These are phyloP conservation scores for Coemansia sp. DNA, from an alignment of 192 early-diverging fungal species.

Conservation along the genomic window DNA sequence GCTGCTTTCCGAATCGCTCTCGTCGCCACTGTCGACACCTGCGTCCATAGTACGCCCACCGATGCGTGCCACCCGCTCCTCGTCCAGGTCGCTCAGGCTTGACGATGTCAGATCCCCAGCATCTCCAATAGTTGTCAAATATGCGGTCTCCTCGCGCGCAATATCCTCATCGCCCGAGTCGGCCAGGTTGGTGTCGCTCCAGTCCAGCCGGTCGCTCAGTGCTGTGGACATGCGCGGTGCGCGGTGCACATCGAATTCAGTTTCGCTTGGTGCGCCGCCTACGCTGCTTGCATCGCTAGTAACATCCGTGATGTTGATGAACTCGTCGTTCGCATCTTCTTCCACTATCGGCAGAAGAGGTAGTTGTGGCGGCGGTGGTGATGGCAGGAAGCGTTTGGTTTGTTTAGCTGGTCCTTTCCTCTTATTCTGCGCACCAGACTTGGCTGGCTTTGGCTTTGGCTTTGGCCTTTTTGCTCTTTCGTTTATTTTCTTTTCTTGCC, in stretches of 20 bases:
- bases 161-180: constrained; percentile 37
- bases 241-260: constrained; percentile 40
- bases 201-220: constrained; percentile 1
- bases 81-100: constrained; percentile 50
- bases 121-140: constrained; percentile 28
- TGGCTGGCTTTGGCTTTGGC: no score
- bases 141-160: constrained; percentile 38
- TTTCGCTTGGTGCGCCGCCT: constrained; percentile 33
- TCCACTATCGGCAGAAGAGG: background rate
- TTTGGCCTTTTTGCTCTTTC: no score
- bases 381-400: background rate
- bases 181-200: constrained; percentile 31
- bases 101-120: constrained; percentile 36
- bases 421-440: background rate
- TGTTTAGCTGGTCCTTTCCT: background rate
- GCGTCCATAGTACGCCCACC: background rate
- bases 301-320: constrained; percentile 53
- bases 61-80: constrained; percentile 24
- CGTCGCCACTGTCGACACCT: constrained; percentile 39
- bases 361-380: background rate
- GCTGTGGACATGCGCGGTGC: background rate
- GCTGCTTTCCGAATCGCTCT: constrained; percentile 43
- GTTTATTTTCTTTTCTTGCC: no score
- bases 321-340: constrained; percentile 31
- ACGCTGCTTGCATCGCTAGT: constrained; percentile 35